Evolutionary conservation across 2,329 filamentous ascomycete genomes (phyloP), one percentile per base, ranked within the genome.

Genomic region (Cladophialophora chaetospira): DNA sequence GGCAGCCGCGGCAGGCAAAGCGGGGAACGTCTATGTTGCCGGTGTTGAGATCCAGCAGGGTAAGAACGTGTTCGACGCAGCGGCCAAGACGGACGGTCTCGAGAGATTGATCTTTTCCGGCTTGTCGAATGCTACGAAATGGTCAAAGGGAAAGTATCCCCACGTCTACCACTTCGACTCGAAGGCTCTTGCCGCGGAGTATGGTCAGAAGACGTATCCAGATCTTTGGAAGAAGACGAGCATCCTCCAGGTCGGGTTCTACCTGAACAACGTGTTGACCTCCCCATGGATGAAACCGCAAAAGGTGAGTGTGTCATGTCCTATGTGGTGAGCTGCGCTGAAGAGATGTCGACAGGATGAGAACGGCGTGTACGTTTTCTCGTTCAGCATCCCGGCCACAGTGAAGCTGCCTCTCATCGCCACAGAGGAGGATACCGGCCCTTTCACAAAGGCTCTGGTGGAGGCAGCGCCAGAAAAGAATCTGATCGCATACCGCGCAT

Each of bases 61-160:
- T 0, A 77, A 74, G 58, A 85, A 84, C 57, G 79, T 85, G 26
- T 79, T 75, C 2, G 77, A 82, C 58, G 82, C 80, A 0, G 82
- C 81, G 0, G 78, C 78, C 1, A 62, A 68, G 0, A 71, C 71
- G 0, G 68, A 71, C 0, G 71, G 65, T 0, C 69, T 83, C 1
- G 77, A 77, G 25, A 66, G 79, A 0, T 79, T 82, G 55, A 66
- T 82, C 4, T 79, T 72, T 2, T 83, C 79, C 28, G 81, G 79
- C 0, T 63, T 83, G 58, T 80, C 78, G 62, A 71, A 81, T 61
- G 79, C 77, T 0, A 64, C 59, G 6, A 75, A 74, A 47, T 78
- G 75, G 60, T 82, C 77, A 56, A 66, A 68, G 0, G 80, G 80
- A 0, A 70, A 65, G 35, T 74, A 75, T 52, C 71, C 66, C n/a